Evolutionary conservation across 108 stramenopile genomes (phyloP).

Genomic region (Skeletonema costatum): DNA sequence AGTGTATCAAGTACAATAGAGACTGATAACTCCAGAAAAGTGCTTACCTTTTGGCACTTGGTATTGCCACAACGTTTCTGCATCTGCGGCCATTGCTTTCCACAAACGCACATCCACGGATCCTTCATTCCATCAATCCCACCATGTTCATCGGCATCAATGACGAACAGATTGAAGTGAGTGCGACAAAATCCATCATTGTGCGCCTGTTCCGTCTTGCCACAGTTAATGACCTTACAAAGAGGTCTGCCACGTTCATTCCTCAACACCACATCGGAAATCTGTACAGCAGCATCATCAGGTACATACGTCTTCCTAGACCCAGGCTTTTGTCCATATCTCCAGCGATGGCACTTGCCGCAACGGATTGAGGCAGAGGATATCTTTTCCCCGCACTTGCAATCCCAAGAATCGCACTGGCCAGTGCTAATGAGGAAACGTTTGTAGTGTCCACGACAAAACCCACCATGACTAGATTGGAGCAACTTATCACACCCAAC

Average conservation of each 20-base stretch:
- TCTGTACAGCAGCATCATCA: neutral
- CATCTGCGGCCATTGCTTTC: neutral
- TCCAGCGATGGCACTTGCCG: neutral
- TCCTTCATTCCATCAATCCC: neutral
- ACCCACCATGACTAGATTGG: conserved; percentile 34
- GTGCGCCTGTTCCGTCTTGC: conserved; percentile 20
- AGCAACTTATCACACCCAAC: conserved; percentile 32
- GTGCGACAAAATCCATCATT: conserved; percentile 30
- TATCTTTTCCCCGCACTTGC: conserved; percentile 2
- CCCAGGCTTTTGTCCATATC: neutral
- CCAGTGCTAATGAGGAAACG: conserved; percentile 9
- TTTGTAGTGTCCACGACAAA: conserved; percentile 37
- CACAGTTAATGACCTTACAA: conserved; percentile 19
- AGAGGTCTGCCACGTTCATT: conserved; percentile 19
- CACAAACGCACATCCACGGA: neutral
- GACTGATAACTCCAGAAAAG: neutral
- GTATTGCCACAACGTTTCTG: conserved; percentile 1
- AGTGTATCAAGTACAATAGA: neutral
- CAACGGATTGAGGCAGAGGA: neutral
- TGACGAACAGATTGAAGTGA: neutral
- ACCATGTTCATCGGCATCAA: neutral
- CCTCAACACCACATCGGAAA: neutral
- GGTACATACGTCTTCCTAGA: neutral
- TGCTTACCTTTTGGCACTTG: neutral
- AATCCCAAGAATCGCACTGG: conserved; percentile 9